These are phyloP conservation scores for Hypericum androsaemum DNA, from an alignment of 345 rosid genomes.

Conservation along the genomic window DNA sequence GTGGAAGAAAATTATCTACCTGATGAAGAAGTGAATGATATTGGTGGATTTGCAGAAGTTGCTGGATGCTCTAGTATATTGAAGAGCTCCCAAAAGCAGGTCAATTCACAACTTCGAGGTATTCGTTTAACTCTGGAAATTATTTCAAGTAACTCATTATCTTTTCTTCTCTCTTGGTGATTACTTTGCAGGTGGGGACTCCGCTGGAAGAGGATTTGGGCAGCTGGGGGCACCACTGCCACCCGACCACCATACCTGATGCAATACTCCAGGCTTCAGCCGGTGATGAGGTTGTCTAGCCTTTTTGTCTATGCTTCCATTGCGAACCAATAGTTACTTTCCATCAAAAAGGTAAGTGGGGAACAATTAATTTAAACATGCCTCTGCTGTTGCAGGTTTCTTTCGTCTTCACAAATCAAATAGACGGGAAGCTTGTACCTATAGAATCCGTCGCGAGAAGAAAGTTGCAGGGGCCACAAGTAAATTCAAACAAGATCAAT, in stretches of 20 bases:
- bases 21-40: slow-evolving; percentile 36
- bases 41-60: slow-evolving; percentile 78
- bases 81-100: slow-evolving; percentile 86
- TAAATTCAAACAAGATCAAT: slow-evolving; percentile 9
- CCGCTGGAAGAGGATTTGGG: slow-evolving; percentile 85
- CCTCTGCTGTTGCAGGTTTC: slow-evolving; percentile 47
- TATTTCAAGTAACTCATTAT: slow-evolving; percentile 4
- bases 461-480: slow-evolving; percentile 22
- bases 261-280: slow-evolving; percentile 79
- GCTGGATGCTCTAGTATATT: slow-evolving; percentile 58
- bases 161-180: slow-evolving; percentile 4
- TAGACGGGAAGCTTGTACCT: slow-evolving; percentile 88
- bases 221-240: slow-evolving; percentile 89
- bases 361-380: neutral
- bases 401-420: slow-evolving; percentile 83
- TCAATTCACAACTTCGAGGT: slow-evolving; percentile 13
- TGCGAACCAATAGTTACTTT: too few relatives aligned
- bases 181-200: slow-evolving; percentile 56
- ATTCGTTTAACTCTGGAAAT: neutral
- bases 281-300: slow-evolving; percentile 61
- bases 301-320: too few relatives aligned
- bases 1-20: slow-evolving; percentile 15
- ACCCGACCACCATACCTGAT: slow-evolving; percentile 70
- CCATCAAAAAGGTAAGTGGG: neutral
- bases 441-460: slow-evolving; percentile 43